Base-by-base conservation (phyloP, 495 filamentous ascomycete genomes). In the Hypoxylon subgilvum region DNA sequence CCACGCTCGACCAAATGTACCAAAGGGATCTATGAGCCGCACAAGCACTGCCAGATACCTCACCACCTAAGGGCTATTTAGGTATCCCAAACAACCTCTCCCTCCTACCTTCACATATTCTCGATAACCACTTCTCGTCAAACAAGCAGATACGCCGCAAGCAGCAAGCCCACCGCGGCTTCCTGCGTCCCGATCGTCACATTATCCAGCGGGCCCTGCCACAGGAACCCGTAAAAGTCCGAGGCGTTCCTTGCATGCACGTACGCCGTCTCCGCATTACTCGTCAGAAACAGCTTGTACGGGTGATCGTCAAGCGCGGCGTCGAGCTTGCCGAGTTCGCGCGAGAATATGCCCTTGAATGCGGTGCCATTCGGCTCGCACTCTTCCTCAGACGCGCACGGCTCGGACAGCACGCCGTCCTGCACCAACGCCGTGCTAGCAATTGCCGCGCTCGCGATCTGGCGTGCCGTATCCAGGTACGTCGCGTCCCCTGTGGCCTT, bases 341-440 rank as follows among this genome's bases (percentile, higher is more conserved):
- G 79, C 14, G 85, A 78, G 61, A 90, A 89, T 3, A 88, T 81
- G 16, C 88, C 88, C 69, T 92, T 92, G 80, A 92, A 92, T 52
- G 86, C 82, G 1, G 81, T 76, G 5, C 76, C 82, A 58, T 87
- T 79, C 14, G 69, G 75, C 40, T 82, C 84, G 43, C 84, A 86
- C 12, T 72, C 66, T 0, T 65, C 61, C 28, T 54, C 45, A 0
- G 77, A 76, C 44, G 85, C 82, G 58, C 82, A 85, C 9, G 69
- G 44, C 14, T 91, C 88, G 10, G 82, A 84, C 4, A 87, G 64
- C n/a, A 87, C 78, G 16, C 84, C 81, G 52, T 79, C 71, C 0
- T 63, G 55, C 46, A 79, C 71, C 14, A 87, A 68, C 1, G 67
- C 61, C 4, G 63, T 41, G 41, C 86, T 80, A 1, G 45, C 57